These are phyloP conservation scores for Neurospora sp. DNA, from an alignment of 2,329 filamentous ascomycete genomes.

Conservation along the genomic window DNA sequence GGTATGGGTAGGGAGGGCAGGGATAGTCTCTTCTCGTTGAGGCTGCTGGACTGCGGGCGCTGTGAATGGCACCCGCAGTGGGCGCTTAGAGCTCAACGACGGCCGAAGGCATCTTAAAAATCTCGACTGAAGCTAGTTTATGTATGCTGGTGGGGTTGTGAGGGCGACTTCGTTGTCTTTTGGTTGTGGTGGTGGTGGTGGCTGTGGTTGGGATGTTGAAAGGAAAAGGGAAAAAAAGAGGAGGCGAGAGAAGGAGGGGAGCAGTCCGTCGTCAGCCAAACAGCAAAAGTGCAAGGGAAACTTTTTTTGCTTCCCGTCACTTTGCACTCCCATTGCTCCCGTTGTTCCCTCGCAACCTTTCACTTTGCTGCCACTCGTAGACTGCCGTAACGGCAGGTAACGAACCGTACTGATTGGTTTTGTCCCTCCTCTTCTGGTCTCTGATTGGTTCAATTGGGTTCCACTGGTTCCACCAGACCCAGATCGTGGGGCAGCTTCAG, in stretches of 20 bases:
- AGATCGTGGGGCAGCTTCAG: constrained; percentile 7
- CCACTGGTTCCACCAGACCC: not conserved
- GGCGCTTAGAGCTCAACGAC: constrained; percentile 87
- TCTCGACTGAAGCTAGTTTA: constrained; percentile 58
- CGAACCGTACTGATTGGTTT: not conserved
- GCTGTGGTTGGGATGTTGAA: constrained; percentile 18
- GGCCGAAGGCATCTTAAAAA: constrained; percentile 58
- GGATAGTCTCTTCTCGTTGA: constrained; percentile 51
- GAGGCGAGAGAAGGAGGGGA: constrained; percentile 19
- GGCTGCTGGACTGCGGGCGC: constrained; percentile 80
- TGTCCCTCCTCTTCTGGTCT: not conserved
- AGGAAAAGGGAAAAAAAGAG: constrained; percentile 22
- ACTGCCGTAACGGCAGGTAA: not conserved
- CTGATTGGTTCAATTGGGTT: not conserved
- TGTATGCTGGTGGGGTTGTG: constrained; percentile 30
- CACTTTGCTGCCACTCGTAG: not conserved
- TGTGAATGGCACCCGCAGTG: constrained; percentile 57
- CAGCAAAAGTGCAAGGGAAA: constrained; percentile 14
- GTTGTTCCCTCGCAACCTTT: not conserved
- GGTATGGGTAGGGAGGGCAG: constrained; percentile 35
- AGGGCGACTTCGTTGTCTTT: constrained; percentile 58
- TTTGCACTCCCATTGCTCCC: not conserved
- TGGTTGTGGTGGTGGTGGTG: constrained; percentile 17
- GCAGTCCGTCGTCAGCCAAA: not conserved
- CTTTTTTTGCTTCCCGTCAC: constrained; percentile 17